phyloP scores from a whole-genome alignment of 345 rosid species.

The Dimocarpus longan region DNA sequence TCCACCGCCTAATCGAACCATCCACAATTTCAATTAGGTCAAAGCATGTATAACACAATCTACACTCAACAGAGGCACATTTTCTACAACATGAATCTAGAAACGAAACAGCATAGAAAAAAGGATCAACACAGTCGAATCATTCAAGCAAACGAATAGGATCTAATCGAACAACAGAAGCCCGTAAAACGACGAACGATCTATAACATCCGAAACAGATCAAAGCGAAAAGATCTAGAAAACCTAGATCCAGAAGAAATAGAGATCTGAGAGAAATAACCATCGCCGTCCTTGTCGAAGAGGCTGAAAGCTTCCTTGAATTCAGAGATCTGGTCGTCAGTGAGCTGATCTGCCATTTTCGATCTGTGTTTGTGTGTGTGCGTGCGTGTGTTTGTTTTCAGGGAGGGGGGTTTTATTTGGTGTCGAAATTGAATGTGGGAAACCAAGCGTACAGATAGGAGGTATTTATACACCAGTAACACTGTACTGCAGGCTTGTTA shows the following conservation, averaged over 20 bases:
- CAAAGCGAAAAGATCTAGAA: slow-evolving; percentile 1
- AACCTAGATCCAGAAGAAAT: background rate
- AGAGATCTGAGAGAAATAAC: slow-evolving; percentile 23
- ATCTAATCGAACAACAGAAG: background rate
- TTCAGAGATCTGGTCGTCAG: slow-evolving; percentile 46
- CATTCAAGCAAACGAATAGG: background rate
- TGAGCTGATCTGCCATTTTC: slow-evolving; percentile 41
- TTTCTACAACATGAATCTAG: background rate
- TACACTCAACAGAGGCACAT: background rate
- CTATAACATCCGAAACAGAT: background rate
- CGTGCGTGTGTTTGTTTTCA: background rate
- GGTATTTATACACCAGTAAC: background rate
- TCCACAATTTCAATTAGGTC: background rate
- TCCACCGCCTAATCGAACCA: background rate
- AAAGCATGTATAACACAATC: background rate
- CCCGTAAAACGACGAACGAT: background rate
- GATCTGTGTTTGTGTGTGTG: background rate
- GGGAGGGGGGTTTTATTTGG: background rate
- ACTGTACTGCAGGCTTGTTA: background rate
- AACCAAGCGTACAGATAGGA: background rate
- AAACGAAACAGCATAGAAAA: background rate
- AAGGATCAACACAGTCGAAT: background rate
- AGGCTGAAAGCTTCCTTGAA: slow-evolving; percentile 50
- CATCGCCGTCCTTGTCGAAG: slow-evolving; percentile 50
- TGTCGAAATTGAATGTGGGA: background rate